Conservation (phyloP, 176 grass and related monocot genomes). For the Zea luxurians region DNA sequence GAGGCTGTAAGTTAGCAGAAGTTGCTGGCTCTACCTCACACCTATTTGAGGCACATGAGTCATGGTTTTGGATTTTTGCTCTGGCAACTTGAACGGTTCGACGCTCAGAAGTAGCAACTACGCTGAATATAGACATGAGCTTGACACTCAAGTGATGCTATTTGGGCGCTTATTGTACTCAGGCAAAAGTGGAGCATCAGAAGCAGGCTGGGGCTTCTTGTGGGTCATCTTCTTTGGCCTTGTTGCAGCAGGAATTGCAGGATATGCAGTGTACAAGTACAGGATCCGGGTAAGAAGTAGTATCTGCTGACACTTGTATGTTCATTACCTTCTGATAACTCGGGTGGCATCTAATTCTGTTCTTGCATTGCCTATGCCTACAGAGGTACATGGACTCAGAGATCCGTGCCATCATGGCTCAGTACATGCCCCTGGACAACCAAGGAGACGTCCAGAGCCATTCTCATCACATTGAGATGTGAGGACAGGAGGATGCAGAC, state of each 20-base stretch:
- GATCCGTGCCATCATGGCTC: constrained; percentile 88
- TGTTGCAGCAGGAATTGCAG: constrained; percentile 58
- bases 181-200: constrained; percentile 65
- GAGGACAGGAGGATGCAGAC: constrained; percentile 5
- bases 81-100: neutral
- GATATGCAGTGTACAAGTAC: constrained; percentile 91
- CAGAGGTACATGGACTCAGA: constrained; percentile 93
- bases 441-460: constrained; percentile 61
- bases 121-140: neutral
- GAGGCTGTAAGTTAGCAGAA: neutral
- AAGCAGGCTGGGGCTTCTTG: constrained; percentile 77
- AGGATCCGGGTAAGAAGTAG: constrained; percentile 67
- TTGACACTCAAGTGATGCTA: neutral
- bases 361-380: constrained; percentile 4
- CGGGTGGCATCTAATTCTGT: constrained; percentile 16
- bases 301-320: neutral
- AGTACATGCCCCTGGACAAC: constrained; percentile 82
- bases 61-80: neutral
- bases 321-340: constrained; percentile 8
- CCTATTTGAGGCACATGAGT: neutral
- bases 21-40: neutral
- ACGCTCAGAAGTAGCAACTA: neutral
- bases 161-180: neutral
- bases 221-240: constrained; percentile 88
- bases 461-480: constrained; percentile 62